Evolutionary conservation across 2,329 filamentous ascomycete genomes (phyloP), one percentile per base, ranked within the genome.

Genomic region (Cladobotryum protrusum): DNA sequence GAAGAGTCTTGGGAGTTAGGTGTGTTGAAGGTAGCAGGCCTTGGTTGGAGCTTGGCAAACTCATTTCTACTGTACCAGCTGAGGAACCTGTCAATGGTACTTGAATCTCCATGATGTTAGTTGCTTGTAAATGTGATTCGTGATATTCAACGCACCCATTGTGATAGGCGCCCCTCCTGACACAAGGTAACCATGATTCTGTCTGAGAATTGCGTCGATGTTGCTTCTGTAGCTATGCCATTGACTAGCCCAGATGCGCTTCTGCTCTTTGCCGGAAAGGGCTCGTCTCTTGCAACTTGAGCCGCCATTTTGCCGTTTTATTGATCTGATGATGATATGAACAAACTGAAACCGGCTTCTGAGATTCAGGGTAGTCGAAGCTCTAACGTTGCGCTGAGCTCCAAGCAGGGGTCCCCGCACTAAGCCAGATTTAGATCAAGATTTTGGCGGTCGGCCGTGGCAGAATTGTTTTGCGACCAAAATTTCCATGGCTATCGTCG

Each of bases 101-200:
- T 72, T 93, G 87, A 17, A 90, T 78, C 86, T 90, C 39, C 34
- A 7, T 3, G 4, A 19, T 42, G 15, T 39, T 42, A 35, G 29
- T 15, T 15, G 6, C 13, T 13, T 19, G 37, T 7, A 40, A n/a
- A 11, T 1, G 9, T 29, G 24, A 29, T 29, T 29, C 24, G 24
- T 29, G 24, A 9, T 29, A 29, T 29, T 29, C 24, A 24, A 64
- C 72, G 48, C 74, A 96, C 90, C 93, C 93, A 99, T 76, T 97
- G 93, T 17, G 88, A 87, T 43, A 97, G 72, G 52, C 85, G 81
- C 6, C 91, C 92, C 54, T 85, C 81, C 70, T 97, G 93, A 0
- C 87, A 88, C 52, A 97, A 78, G 1, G 90, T 96, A 55, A 99
- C 74, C 59, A 99, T 72, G 60, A 99, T 89, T 69, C 89, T 95